Evolutionary conservation across 2,329 filamentous ascomycete genomes (phyloP).

Genomic region (Colletotrichum sp.): DNA sequence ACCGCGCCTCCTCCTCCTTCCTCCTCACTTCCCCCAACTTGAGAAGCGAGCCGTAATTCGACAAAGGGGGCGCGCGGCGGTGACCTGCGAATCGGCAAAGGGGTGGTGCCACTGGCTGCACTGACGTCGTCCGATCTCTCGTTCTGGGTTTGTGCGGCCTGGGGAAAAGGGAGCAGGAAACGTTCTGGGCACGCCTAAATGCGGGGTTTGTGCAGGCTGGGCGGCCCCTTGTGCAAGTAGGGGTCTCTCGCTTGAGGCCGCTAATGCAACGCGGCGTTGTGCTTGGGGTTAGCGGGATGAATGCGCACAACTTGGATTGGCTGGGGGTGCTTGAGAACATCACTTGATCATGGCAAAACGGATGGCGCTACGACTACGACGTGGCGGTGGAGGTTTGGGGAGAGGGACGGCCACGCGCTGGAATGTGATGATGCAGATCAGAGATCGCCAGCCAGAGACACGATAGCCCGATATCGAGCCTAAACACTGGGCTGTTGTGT

Average conservation of each 20-base stretch:
- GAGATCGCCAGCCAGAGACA: neutral
- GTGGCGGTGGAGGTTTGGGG: neutral
- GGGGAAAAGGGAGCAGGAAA: neutral
- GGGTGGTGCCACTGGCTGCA: slow-evolving; percentile 1
- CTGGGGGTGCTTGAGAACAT: neutral
- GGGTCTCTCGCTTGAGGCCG: neutral
- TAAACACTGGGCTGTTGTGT: neutral
- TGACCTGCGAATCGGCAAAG: neutral
- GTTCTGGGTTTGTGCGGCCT: neutral
- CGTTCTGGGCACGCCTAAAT: slow-evolving; percentile 14
- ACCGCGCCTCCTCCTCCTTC: neutral
- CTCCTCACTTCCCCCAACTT: neutral
- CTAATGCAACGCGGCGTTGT: neutral
- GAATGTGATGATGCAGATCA: neutral
- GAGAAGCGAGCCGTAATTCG: neutral
- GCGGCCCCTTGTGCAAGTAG: neutral
- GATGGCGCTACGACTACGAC: neutral
- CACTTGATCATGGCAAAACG: neutral
- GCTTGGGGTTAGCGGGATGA: neutral
- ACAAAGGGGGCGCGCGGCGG: neutral
- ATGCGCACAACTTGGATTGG: neutral
- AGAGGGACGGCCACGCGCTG: neutral
- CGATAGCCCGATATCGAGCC: neutral
- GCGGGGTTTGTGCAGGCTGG: slow-evolving; percentile 11
- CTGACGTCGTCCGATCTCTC: slow-evolving; percentile 13